Evolutionary conservation across 1,139 yeast genomes (phyloP), one percentile per base, ranked within the genome.

Genomic region (Suhomyces yuchorum): DNA sequence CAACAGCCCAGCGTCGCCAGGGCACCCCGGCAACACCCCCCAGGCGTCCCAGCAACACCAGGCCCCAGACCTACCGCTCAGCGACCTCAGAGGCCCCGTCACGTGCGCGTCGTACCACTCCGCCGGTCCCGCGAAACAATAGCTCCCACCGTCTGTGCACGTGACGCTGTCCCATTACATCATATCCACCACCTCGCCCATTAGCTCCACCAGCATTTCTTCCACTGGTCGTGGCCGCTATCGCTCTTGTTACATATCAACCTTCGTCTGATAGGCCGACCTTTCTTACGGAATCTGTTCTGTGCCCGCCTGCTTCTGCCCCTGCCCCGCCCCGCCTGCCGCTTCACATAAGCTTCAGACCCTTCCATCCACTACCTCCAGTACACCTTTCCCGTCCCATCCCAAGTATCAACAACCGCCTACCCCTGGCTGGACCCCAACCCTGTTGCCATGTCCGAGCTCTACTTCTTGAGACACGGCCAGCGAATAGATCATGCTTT

Each of bases 401-500:
- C 14, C 4, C 30, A 7, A 26, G n/a, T 12, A 3, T 26, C 30
- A 26, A 8, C 30, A 11, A 3, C 30, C 5, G 30, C 30, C 14
- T 26, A 11, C 14, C 14, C 14, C 30, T 26, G 30, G 30, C n/a
- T n/a, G n/a, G 14, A 11, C 30, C n/a, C 30, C 32, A 20, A 14
- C 23, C 23, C 20, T 30, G 30, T 30, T 30, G 34, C 44, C 37
- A 70, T 70, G 75, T 57, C 71, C 26, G 80, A 75, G 60, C 61
- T 75, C 52, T 73, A 63, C 59, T 75, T 75, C 62, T 63, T 75
- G 53, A 76, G 80, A 49, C 80, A 75, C 60, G 80, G 77, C 33
- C 65, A 67, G 45, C 63, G 80, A 50, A 71, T 74, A 44, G 80
- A 75, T 57, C 78, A 73, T 53, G 75, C 70, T 4, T 53, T 60